Evolutionary conservation across 495 filamentous ascomycete genomes (phyloP).

Genomic region (Penicillium mononematosum): DNA sequence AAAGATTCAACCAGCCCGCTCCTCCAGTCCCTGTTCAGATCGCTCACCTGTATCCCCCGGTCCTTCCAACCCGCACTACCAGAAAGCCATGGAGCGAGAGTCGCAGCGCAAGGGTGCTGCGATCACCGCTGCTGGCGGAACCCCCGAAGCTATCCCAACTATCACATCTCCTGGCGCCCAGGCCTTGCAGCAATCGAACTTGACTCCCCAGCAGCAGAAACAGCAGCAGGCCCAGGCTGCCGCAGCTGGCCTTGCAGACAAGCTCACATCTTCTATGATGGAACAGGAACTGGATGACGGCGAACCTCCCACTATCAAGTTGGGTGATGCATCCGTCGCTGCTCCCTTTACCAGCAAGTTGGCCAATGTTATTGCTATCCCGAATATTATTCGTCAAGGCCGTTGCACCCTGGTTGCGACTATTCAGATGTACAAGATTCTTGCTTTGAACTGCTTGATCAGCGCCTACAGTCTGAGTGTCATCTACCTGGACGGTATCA

Average conservation of each 20-base stretch:
- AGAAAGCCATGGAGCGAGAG: conserved; percentile 87
- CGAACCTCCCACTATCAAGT: conserved; percentile 93
- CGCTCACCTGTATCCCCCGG: conserved; percentile 95
- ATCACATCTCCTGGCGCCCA: conserved; percentile 70
- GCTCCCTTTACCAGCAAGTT: conserved; percentile 98
- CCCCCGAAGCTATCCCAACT: conserved; percentile 59
- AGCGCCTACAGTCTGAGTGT: conserved; percentile 97
- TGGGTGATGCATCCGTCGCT: conserved; percentile 95
- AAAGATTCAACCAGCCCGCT: conserved; percentile 84
- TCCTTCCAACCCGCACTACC: conserved; percentile 88
- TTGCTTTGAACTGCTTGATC: conserved; percentile 97
- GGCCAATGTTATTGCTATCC: conserved; percentile 93
- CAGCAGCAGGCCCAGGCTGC: conserved; percentile 64
- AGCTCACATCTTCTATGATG: conserved; percentile 85
- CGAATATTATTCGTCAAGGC: conserved; percentile 97
- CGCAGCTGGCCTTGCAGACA: conserved; percentile 79
- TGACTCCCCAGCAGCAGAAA: conserved; percentile 56
- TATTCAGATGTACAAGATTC: conserved; percentile 99
- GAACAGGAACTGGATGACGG: conserved; percentile 82
- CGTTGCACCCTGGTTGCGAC: conserved; percentile 96
- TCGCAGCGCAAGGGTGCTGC: conserved; percentile 66
- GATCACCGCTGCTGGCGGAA: conserved; percentile 30
- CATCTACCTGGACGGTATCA: conserved; percentile 96
- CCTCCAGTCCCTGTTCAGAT: conserved; percentile 89
- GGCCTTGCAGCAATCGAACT: conserved; percentile 58